Conservation (phyloP, 495 filamentous ascomycete genomes). For the Beverwykella pulmonaria region DNA sequence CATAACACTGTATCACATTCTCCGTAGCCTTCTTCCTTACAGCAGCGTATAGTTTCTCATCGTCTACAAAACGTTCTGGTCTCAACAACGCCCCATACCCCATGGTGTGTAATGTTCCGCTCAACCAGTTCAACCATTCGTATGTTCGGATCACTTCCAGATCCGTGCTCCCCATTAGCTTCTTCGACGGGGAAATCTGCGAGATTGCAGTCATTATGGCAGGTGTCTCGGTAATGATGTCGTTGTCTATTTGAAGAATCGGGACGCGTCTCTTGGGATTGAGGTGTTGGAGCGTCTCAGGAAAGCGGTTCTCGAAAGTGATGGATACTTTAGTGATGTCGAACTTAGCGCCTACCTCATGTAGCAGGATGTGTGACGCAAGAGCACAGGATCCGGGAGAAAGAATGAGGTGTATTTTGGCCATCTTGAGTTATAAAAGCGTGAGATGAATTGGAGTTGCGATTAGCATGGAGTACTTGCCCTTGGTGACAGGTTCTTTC, state of each 20-base stretch:
- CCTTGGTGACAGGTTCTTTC: no score
- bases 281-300: slow-evolving; percentile 37
- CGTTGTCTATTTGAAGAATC: slow-evolving; percentile 39
- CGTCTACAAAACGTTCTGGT: slow-evolving; percentile 39
- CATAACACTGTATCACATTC: slow-evolving; percentile 37
- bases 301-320: slow-evolving; percentile 29
- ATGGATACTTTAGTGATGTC: slow-evolving; percentile 17
- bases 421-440: background rate
- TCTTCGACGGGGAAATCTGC: slow-evolving; percentile 35
- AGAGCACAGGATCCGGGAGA: slow-evolving; percentile 45
- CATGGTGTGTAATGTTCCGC: slow-evolving; percentile 44
- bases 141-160: slow-evolving; percentile 43
- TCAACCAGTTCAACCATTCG: slow-evolving; percentile 50
- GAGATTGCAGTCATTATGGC: slow-evolving; percentile 45
- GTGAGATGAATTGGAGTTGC: no score
- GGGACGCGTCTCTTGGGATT: slow-evolving; percentile 47
- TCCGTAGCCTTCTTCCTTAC: slow-evolving; percentile 23
- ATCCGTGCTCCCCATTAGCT: slow-evolving; percentile 41
- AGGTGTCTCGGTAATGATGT: slow-evolving; percentile 47
- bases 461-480: no score
- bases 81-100: slow-evolving; percentile 39
- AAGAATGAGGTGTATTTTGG: slow-evolving; percentile 9
- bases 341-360: slow-evolving; percentile 38
- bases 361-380: slow-evolving; percentile 46
- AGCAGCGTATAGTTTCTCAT: slow-evolving; percentile 27